Percentiles rank a stretch among this genome's conserved stretches.
phyloP scores from a whole-genome alignment of 805 yeast genomes.

The Jamesozyma lodderae region DNA sequence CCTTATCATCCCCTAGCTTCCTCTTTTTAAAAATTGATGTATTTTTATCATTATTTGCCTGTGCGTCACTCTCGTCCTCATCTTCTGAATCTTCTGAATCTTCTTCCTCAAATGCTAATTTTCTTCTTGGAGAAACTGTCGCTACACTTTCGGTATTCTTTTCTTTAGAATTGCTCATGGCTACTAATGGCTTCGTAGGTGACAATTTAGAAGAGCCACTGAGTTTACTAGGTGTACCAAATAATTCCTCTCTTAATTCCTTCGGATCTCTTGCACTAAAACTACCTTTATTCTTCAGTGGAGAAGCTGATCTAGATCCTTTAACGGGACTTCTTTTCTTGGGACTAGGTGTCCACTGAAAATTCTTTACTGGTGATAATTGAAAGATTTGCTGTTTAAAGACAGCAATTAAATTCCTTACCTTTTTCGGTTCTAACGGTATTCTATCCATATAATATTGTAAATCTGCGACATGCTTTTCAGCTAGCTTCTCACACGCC shows the following conservation, averaged over 20 bases:
- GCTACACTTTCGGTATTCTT: too few relatives aligned
- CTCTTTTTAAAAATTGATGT: neutral
- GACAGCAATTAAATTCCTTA: conserved; percentile 36
- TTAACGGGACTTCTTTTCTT: conserved; percentile 12
- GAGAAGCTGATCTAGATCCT: conserved; percentile 7
- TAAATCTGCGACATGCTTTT: conserved; percentile 36
- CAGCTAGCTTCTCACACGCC: conserved; percentile 43
- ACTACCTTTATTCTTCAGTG: conserved; percentile 17
- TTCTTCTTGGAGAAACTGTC: conserved; percentile 18
- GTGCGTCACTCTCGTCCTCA: neutral
- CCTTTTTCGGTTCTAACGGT: conserved; percentile 45
- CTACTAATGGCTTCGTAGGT: neutral
- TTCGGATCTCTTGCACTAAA: conserved; percentile 25
- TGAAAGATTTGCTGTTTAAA: conserved; percentile 36
- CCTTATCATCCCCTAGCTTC: neutral
- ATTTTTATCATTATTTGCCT: neutral
- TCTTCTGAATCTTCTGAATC: conserved; percentile 13
- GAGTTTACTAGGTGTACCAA: conserved; percentile 21
- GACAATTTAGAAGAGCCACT: neutral
- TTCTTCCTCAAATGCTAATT: conserved; percentile 27
- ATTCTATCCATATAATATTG: conserved; percentile 42
- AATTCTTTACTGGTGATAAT: conserved; percentile 25
- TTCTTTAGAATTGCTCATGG: neutral
- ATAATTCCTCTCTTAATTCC: conserved; percentile 21
- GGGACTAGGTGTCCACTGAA: conserved; percentile 28